phyloP scores from a whole-genome alignment of 495 filamentous ascomycete genomes.

The Sporormia fimetaria region DNA sequence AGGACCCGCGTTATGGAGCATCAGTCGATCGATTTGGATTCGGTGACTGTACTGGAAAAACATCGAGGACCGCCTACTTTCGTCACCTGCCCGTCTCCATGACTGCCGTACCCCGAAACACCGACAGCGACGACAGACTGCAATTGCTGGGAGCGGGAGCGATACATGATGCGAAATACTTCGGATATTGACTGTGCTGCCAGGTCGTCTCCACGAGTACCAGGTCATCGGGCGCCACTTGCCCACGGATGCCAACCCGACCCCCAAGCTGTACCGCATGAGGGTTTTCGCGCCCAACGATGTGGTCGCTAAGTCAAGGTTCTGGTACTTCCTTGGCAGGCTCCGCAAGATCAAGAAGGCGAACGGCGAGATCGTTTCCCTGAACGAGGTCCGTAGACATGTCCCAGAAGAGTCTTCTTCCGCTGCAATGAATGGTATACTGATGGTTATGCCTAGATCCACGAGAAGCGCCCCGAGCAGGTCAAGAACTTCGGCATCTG shows the following conservation, averaged over 20 bases:
- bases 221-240: slow-evolving; percentile 99
- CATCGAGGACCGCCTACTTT: too few species aligned
- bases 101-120: too few species aligned
- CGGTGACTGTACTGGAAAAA: too few species aligned
- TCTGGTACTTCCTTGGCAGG: slow-evolving; percentile 99
- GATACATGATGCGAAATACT: too few species aligned
- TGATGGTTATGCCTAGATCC: too few species aligned
- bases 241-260: slow-evolving; percentile 88
- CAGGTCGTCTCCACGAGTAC: slow-evolving; percentile 98
- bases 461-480: slow-evolving; percentile 95
- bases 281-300: slow-evolving; percentile 96
- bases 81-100: too few species aligned
- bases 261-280: slow-evolving; percentile 98
- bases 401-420: too few species aligned
- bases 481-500: slow-evolving; percentile 99
- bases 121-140: too few species aligned
- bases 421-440: too few species aligned
- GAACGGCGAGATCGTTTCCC: slow-evolving; percentile 93
- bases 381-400: slow-evolving; percentile 74
- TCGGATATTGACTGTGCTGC: slow-evolving; percentile 15
- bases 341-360: slow-evolving; percentile 99
- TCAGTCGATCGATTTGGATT: too few species aligned
- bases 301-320: slow-evolving; percentile 96
- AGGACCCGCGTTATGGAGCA: too few species aligned
- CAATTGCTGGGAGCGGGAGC: slow-evolving; percentile 12